Evolutionary conservation across 345 rosid species (phyloP).

Genomic region (Firmiana major): DNA sequence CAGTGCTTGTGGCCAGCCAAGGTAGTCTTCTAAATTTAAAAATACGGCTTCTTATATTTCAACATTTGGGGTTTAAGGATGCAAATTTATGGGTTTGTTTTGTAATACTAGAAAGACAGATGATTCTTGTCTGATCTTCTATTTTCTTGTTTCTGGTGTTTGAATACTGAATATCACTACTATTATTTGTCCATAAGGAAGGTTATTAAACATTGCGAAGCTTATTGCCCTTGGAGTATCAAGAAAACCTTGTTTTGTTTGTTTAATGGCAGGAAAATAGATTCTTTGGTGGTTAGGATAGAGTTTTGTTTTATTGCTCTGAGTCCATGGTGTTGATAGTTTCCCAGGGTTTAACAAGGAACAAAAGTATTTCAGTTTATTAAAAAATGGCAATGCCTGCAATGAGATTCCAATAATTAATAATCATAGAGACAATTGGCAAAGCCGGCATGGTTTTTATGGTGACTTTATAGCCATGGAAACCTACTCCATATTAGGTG

Average conservation of each 20-base stretch:
- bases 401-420: not conserved
- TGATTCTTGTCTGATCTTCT: not conserved
- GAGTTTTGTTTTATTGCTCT: not conserved
- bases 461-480: not conserved
- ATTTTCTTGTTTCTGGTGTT: not conserved
- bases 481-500: not conserved
- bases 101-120: not conserved
- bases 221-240: not conserved
- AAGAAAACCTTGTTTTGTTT: not conserved
- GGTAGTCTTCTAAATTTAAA: too few relatives aligned
- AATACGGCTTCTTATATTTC: too few relatives aligned
- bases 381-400: slow-evolving; percentile 5
- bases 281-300: not conserved
- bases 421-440: not conserved
- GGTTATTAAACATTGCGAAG: too few relatives aligned
- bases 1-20: too few relatives aligned
- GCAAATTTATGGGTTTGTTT: not conserved
- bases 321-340: not conserved
- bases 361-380: not conserved
- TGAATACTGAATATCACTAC: not conserved
- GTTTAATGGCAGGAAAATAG: too few relatives aligned
- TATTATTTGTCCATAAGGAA: too few relatives aligned
- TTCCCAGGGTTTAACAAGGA: too few relatives aligned
- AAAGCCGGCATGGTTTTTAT: not conserved
- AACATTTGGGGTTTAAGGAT: not conserved